phyloP scores from a whole-genome alignment of 768 basidiomycete genomes.

The Suillus ampliporus region DNA sequence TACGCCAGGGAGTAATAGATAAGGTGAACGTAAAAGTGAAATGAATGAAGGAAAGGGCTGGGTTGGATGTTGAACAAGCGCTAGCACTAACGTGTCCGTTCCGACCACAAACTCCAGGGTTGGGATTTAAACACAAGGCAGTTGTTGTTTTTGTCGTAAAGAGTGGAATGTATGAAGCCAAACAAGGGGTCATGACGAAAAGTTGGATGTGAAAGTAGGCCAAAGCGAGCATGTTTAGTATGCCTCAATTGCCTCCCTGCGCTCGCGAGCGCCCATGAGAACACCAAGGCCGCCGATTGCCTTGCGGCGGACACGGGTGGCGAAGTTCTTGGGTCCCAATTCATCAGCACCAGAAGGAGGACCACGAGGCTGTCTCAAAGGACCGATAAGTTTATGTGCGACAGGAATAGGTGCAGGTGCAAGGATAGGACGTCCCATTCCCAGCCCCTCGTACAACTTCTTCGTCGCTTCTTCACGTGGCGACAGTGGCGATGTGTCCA shows the following conservation, averaged over 20 bases:
- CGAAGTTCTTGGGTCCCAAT: conserved; percentile 88
- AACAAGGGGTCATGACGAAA: conserved; percentile 21
- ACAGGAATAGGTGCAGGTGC: conserved; percentile 35
- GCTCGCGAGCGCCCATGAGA: conserved; percentile 82
- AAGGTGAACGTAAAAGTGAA: conserved; percentile 8
- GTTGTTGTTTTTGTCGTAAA: conserved; percentile 11
- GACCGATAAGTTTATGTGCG: conserved; percentile 47
- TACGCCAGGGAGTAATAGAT: conserved; percentile 8
- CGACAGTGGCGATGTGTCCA: conserved; percentile 62
- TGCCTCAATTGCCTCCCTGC: conserved; percentile 74
- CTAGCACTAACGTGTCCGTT: conserved; percentile 17
- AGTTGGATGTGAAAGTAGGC: conserved; percentile 8
- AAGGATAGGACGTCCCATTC: conserved; percentile 76
- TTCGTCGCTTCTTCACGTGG: conserved; percentile 87
- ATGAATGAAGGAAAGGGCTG: conserved; percentile 12
- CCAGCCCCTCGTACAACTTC: conserved; percentile 87
- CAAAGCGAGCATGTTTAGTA: conserved; percentile 47
- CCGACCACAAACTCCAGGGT: conserved; percentile 14
- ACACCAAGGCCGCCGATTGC: conserved; percentile 82
- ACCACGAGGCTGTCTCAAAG: conserved; percentile 85
- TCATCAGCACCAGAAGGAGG: conserved; percentile 89
- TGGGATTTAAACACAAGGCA: conserved; percentile 5
- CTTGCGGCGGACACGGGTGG: conserved; percentile 81
- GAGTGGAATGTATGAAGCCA: conserved; percentile 26
- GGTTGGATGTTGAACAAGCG: conserved; percentile 9